Base-by-base conservation (phyloP, 345 rosid species). In the Citrus reticulata region DNA sequence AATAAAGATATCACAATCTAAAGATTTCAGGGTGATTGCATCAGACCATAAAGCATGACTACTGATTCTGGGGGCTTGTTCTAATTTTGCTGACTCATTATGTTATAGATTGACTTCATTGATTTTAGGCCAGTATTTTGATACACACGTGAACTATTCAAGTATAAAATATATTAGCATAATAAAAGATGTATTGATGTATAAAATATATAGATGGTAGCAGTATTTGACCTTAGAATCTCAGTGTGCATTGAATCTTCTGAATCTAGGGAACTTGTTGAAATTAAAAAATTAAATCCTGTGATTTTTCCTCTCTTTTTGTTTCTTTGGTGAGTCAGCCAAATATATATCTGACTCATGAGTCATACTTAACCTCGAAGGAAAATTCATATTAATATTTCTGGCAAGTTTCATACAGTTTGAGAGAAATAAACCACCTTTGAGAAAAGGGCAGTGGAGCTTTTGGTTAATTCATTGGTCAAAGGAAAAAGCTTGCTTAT, bases 1-100 rank as follows among this genome's bases (percentile, higher is more conserved):
- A 8, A 24, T 37, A 24, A 37, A 67, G 24, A 25, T 71, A 13
- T 37, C 71, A 82, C 75, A 77, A 30, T 57, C 42, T 57, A 37
- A 25, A 69, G 76, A 83, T 63, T 74, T 68, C 78, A 74, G 0
- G 76, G 81, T 75, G 67, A 73, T 72, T 75, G 27, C 59, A 58
- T 69, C 22, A 25, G 39, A 58, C 32, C 58, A 46, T 54, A 35
- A 39, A 16, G 58, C 58, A 19, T 19, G 42, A 65, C 24, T 65
- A 6, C 10, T 29, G 34, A 32, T 16, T 10, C 35, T 62, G 7
- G 0, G 66, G 66, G 35, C 66, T 62, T 62, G 35, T 13, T 62
- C 17, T 46, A 46, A 11, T 46, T 46, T 46, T 46, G 51, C 51
- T 46, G 51, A 13, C 51, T 13, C 51, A 3, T 46, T 46, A 46